Percentiles rank a stretch among this genome's conserved stretches.
Conservation (phyloP, 1,139 yeast species). For the Yamadazyma dushanensis region DNA sequence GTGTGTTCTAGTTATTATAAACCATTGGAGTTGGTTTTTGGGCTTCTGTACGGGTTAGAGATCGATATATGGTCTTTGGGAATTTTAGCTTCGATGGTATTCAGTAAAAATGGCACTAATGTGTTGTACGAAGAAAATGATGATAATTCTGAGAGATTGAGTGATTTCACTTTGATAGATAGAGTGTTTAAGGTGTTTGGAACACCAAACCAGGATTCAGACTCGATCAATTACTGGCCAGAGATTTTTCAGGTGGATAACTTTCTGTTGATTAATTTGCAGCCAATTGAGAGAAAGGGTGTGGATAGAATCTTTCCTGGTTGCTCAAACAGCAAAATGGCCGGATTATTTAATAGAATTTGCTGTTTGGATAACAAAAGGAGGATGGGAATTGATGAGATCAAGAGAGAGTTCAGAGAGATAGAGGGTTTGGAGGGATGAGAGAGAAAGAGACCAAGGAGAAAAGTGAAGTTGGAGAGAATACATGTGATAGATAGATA, state of each 20-base stretch:
- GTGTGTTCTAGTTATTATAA: constrained; percentile 77
- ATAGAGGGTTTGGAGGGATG: background rate
- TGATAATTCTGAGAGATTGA: constrained; percentile 32
- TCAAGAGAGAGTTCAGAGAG: background rate
- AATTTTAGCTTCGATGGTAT: constrained; percentile 61
- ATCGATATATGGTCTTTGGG: constrained; percentile 87
- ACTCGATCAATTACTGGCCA: constrained; percentile 34
- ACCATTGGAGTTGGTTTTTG: constrained; percentile 82
- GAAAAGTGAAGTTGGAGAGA: too few relatives aligned
- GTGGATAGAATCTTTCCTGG: constrained; percentile 26
- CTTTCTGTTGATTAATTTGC: constrained; percentile 31
- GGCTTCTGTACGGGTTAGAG: constrained; percentile 57
- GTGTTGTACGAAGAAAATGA: constrained; percentile 35
- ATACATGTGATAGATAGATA: too few relatives aligned
- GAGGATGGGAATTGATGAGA: constrained; percentile 14
- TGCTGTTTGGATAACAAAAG: constrained; percentile 25
- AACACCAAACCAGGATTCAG: constrained; percentile 61
- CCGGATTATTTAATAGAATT: constrained; percentile 12
- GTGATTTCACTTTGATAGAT: constrained; percentile 67
- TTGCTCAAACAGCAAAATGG: constrained; percentile 17
- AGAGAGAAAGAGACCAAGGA: background rate
- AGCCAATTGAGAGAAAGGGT: constrained; percentile 16
- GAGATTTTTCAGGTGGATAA: constrained; percentile 32
- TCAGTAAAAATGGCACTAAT: constrained; percentile 46
- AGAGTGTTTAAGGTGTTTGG: constrained; percentile 69